Evolutionary conservation across 352 stramenopile genomes (phyloP).

Genomic region (Plasmopara viticola): DNA sequence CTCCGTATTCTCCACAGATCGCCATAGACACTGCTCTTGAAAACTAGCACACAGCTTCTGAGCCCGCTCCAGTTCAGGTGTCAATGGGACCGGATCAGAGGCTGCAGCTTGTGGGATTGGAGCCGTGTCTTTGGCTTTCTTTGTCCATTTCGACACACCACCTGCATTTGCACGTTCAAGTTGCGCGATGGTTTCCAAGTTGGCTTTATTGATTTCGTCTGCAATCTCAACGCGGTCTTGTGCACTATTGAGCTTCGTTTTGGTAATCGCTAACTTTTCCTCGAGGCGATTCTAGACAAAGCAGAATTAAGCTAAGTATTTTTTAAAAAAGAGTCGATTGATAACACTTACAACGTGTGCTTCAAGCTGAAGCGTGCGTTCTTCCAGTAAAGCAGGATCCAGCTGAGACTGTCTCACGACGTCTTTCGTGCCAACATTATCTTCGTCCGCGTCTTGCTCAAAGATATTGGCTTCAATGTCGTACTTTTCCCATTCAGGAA

Average conservation of each 20-base stretch:
- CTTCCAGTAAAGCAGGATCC: slow-evolving; percentile 13
- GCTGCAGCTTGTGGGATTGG: slow-evolving; percentile 3
- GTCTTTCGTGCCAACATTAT: slow-evolving; percentile 4
- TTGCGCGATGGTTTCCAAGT: slow-evolving; percentile 49
- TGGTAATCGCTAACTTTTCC: slow-evolving; percentile 20
- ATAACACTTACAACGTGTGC: slow-evolving; percentile 36
- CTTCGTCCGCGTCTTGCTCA: slow-evolving; percentile 5
- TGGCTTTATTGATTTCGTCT: slow-evolving; percentile 56
- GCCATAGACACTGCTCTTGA: slow-evolving; percentile 74
- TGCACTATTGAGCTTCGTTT: slow-evolving; percentile 36
- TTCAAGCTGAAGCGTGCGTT: slow-evolving; percentile 27
- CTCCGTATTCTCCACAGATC: slow-evolving; percentile 58
- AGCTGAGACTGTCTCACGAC: slow-evolving; percentile 9
- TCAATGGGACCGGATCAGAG: slow-evolving; percentile 7
- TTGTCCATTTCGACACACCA: background rate
- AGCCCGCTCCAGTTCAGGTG: slow-evolving; percentile 31
- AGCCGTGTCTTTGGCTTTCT: slow-evolving; percentile 1
- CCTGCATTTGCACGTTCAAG: slow-evolving; percentile 26
- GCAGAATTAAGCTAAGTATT: background rate
- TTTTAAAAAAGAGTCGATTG: background rate
- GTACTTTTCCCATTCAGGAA: slow-evolving; percentile 15
- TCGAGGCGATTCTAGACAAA: slow-evolving; percentile 26
- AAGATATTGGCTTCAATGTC: slow-evolving; percentile 8
- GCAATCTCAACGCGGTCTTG: slow-evolving; percentile 38
- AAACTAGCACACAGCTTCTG: slow-evolving; percentile 54